These are phyloP conservation scores for Aspergillus transmontanensis DNA, from an alignment of 2,329 filamentous ascomycete genomes.

Conservation along the genomic window DNA sequence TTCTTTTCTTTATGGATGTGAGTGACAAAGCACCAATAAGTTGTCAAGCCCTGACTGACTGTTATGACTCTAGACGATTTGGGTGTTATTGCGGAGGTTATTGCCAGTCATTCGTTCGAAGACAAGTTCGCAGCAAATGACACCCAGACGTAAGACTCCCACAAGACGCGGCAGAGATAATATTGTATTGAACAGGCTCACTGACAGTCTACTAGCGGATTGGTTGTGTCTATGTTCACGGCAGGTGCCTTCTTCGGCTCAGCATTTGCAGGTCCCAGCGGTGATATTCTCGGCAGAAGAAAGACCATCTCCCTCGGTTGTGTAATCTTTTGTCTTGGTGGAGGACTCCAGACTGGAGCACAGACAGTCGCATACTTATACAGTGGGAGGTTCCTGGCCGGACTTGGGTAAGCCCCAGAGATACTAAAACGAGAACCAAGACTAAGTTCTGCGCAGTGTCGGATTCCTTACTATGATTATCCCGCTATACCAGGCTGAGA, in stretches of 20 bases:
- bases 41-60: constrained; percentile 4
- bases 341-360: constrained; percentile 72
- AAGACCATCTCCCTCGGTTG: constrained; percentile 73
- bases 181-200: not conserved
- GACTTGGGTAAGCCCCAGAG: constrained; percentile 39
- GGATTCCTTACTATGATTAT: constrained; percentile 66
- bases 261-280: constrained; percentile 62
- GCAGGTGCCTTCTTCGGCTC: constrained; percentile 74
- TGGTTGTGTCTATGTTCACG: constrained; percentile 77
- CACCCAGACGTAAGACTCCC: constrained; percentile 32
- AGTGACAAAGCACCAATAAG: constrained; percentile 7
- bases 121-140: constrained; percentile 33
- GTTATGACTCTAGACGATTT: constrained; percentile 49
- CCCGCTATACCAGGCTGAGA: constrained; percentile 76
- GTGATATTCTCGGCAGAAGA: constrained; percentile 69
- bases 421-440: constrained; percentile 28
- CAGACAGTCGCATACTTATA: constrained; percentile 64
- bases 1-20: constrained; percentile 59
- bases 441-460: constrained; percentile 49
- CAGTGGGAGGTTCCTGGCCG: constrained; percentile 69
- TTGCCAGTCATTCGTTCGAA: constrained; percentile 44
- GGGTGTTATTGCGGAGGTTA: constrained; percentile 62
- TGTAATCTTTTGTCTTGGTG: constrained; percentile 71
- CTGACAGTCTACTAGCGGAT: constrained; percentile 51
- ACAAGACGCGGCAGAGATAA: not conserved